These are phyloP conservation scores for Leccinum uliginosum DNA, from an alignment of 768 basidiomycete genomes.

Conservation along the genomic window DNA sequence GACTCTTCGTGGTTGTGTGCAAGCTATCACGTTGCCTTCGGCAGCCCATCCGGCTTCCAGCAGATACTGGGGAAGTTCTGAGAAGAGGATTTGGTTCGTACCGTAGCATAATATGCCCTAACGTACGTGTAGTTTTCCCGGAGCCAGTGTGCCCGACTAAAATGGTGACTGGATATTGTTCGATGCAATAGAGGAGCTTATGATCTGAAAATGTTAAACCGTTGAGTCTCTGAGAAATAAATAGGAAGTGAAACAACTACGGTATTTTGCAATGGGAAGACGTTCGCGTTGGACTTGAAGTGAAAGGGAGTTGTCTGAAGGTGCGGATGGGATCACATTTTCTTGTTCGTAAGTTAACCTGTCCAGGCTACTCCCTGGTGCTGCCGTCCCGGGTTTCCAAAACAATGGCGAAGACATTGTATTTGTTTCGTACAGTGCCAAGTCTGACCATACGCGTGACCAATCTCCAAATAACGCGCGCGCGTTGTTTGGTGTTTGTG, in stretches of 20 bases:
- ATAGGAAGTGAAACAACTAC: conserved; percentile 34
- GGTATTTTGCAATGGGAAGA: conserved; percentile 88
- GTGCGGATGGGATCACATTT: conserved; percentile 62
- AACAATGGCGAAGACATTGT: conserved; percentile 59
- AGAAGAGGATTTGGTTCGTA: conserved; percentile 8
- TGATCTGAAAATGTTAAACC: conserved; percentile 47
- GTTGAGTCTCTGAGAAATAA: background rate
- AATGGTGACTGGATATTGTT: conserved; percentile 78
- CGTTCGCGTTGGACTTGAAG: conserved; percentile 74
- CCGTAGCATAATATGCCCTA: conserved; percentile 8
- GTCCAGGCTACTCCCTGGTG: conserved; percentile 85
- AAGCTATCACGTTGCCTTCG: conserved; percentile 80
- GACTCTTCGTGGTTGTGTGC: conserved; percentile 89
- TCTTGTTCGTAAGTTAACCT: conserved; percentile 76
- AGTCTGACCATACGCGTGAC: background rate
- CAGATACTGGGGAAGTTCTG: conserved; percentile 94
- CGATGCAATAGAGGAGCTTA: conserved; percentile 77
- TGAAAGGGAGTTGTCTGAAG: conserved; percentile 49
- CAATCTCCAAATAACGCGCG: no score
- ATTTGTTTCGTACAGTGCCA: background rate
- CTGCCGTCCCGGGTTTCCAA: conserved; percentile 86
- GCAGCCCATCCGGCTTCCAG: conserved; percentile 90
- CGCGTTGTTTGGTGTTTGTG: no score
- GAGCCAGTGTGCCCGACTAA: conserved; percentile 95
- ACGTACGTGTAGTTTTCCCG: conserved; percentile 94